Evolutionary conservation across 116 monocot genomes (phyloP), one percentile per base, ranked within the genome.

Genomic region (Zostera marina): DNA sequence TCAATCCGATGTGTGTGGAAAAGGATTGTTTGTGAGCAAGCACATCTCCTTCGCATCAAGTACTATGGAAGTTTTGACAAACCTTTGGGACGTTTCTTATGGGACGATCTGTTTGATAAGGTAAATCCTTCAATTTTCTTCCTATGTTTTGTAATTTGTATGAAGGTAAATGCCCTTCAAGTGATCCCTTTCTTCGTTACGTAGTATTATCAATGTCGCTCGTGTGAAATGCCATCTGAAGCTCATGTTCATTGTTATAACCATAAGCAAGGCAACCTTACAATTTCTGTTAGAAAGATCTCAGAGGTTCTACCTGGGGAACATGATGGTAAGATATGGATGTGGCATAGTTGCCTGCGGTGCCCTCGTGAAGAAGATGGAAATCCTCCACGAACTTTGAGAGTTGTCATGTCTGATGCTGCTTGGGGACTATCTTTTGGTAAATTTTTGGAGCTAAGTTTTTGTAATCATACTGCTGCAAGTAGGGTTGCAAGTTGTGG

Each of bases 401-500:
- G 94, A 66, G 69, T 94, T 57, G 82, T 88, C 8, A 82, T 88
- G 82, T 96, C 96, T 69, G 85, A 96, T 89, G 89, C 96, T 62
- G 96, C 85, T 38, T 96, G 89, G 89, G 88, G 96, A 56, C 66
- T 96, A 60, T 96, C 96, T 59, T 89, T 96, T 68, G 89, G 89
- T 46, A 96, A 96, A 85, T 89, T 85, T 76, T 70, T 96, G 82
- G 96, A 89, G 74, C 82, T 96, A 65, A 96, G 85, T 58, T 96
- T 96, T 78, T 96, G 85, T 44, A 96, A 96, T 73, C 89, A 89
- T 74, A 85, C 80, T 62, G 82, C 96, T 60, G 85, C 96, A 42
- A 96, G 82, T 72, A 80, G 89, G 76, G 96, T 96, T 2, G 96
- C 89, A 44, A 89, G 82, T 60, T 96, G 96, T 59, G 89, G 96